A percentile compares a stretch with the other conserved stretches of the same genome.
These are phyloP conservation scores for Anisodus tanguticus DNA, from an alignment of 257 asterid genomes.

Conservation along the genomic window DNA sequence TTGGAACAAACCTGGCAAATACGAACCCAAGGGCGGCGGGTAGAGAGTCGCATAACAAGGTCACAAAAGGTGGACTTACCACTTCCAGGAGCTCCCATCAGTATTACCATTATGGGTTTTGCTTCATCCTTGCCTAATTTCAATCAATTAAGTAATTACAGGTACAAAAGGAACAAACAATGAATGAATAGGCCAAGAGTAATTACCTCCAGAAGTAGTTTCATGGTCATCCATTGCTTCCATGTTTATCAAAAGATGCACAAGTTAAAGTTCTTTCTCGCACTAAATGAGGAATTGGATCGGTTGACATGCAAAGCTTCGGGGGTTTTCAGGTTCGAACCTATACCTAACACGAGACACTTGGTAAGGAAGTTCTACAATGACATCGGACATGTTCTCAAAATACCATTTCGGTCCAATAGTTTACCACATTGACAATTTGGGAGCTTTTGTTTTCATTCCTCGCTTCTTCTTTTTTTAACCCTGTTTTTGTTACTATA, in stretches of 20 bases:
- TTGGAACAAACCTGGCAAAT: conserved; percentile 74
- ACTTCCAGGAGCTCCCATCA: conserved; percentile 56
- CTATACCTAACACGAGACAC: too few relatives aligned
- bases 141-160: too few relatives aligned
- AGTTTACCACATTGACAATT: too few relatives aligned
- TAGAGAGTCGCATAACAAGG: conserved; percentile 55
- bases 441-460: too few relatives aligned
- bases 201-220: conserved; percentile 45
- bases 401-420: too few relatives aligned
- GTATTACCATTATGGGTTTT: conserved; percentile 52
- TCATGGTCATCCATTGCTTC: conserved; percentile 65
- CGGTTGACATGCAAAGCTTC: background rate
- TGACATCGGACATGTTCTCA: too few relatives aligned
- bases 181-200: background rate
- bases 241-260: conserved; percentile 32
- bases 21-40: conserved; percentile 74
- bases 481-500: too few relatives aligned
- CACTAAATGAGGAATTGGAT: too few relatives aligned
- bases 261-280: background rate
- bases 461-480: too few relatives aligned
- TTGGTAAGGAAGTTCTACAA: too few relatives aligned
- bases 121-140: conserved; percentile 45
- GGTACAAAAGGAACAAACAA: background rate
- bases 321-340: background rate
- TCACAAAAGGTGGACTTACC: too few relatives aligned